These are phyloP conservation scores for Flueggea neowawraea DNA, from an alignment of 441 rosid species.

Conservation along the genomic window DNA sequence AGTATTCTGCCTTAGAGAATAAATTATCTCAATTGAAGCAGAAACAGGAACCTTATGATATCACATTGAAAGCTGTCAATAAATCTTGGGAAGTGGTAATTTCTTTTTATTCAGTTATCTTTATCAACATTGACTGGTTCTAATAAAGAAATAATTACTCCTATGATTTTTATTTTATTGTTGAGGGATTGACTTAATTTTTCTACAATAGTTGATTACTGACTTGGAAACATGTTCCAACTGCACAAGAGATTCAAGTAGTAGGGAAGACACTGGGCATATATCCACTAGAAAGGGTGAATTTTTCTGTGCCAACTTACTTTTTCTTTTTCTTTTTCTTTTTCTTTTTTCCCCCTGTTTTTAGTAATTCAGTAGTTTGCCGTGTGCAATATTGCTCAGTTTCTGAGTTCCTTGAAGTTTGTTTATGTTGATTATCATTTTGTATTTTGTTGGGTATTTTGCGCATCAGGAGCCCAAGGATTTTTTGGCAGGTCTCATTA, in stretches of 20 bases:
- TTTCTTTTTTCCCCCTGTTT: conserved; percentile 38
- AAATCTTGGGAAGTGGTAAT: conserved; percentile 81
- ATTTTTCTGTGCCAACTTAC: conserved; percentile 13
- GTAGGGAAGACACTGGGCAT: conserved; percentile 25
- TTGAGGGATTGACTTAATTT: conserved; percentile 31
- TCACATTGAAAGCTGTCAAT: conserved; percentile 56
- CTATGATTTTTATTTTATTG: conserved; percentile 4
- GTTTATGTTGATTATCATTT: too few species aligned
- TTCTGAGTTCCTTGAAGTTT: too few species aligned
- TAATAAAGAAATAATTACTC: background rate
- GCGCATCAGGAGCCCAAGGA: too few species aligned
- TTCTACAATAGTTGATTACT: conserved; percentile 54
- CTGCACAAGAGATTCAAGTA: conserved; percentile 42
- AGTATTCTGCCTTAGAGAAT: conserved; percentile 60
- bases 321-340: too few species aligned
- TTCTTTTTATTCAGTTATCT: conserved; percentile 1
- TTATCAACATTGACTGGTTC: background rate
- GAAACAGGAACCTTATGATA: conserved; percentile 56
- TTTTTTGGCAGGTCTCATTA: too few species aligned
- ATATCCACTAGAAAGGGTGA: conserved; percentile 46
- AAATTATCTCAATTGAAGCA: conserved; percentile 51
- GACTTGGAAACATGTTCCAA: conserved; percentile 65
- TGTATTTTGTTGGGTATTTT: too few species aligned
- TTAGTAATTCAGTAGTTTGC: conserved; percentile 18
- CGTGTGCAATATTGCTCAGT: too few species aligned